Evolutionary conservation across 805 yeast species (phyloP).

Genomic region (Candida insectorum): DNA sequence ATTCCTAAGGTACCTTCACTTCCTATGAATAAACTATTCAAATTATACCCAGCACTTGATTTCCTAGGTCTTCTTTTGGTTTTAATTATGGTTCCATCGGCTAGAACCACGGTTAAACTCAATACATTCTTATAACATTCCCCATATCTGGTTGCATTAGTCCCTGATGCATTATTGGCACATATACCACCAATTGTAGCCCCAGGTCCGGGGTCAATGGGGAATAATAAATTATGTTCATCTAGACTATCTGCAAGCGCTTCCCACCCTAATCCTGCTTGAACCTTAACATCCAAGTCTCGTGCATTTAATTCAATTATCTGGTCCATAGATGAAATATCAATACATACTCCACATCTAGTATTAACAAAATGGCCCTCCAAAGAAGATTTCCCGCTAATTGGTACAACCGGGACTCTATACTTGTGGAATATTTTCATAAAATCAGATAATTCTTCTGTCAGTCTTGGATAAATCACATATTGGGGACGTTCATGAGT

Average conservation of each 20-base stretch:
- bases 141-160: conserved; percentile 75
- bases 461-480: conserved; percentile 59
- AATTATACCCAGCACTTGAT: conserved; percentile 75
- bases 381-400: conserved; percentile 72
- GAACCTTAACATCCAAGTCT: conserved; percentile 71
- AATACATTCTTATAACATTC: conserved; percentile 75
- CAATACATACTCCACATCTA: conserved; percentile 59
- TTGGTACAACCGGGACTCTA: conserved; percentile 71
- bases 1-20: conserved; percentile 80
- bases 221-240: conserved; percentile 51
- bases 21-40: conserved; percentile 73
- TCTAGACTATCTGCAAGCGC: conserved; percentile 45
- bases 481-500: conserved; percentile 29
- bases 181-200: conserved; percentile 79
- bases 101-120: conserved; percentile 67
- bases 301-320: conserved; percentile 54
- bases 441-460: conserved; percentile 64
- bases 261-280: conserved; percentile 82
- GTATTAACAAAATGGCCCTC: conserved; percentile 82
- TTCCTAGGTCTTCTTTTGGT: conserved; percentile 74
- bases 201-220: conserved; percentile 78
- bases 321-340: conserved; percentile 56
- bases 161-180: conserved; percentile 76
- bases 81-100: conserved; percentile 76
- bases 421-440: conserved; percentile 60